Evolutionary conservation across 1,139 yeast species (phyloP).

Genomic region (Saccharomyces hybrid): DNA sequence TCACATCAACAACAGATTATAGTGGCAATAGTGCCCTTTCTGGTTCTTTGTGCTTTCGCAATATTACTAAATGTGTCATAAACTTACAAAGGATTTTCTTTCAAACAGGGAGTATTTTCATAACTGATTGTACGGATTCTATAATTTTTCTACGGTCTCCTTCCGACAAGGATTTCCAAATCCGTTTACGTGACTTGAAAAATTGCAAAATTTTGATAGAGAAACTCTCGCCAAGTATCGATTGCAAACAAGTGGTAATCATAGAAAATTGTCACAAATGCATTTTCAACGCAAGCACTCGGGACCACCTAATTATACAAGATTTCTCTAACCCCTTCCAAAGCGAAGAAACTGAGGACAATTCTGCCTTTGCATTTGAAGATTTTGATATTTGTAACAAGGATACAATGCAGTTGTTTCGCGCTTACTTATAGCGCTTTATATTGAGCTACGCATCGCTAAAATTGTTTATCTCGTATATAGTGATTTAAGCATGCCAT

Average conservation of each 20-base stretch:
- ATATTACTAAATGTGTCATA: conserved; percentile 9
- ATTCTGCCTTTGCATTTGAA: background rate
- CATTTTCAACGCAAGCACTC: conserved; percentile 11
- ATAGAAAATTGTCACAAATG: conserved; percentile 18
- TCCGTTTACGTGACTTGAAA: conserved; percentile 16
- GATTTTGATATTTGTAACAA: conserved; percentile 3
- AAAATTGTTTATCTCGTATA: background rate
- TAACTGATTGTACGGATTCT: conserved; percentile 13
- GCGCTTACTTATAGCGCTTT: background rate
- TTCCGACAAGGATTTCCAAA: conserved; percentile 12
- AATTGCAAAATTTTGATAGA: conserved; percentile 15
- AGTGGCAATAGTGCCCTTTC: background rate
- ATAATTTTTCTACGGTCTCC: conserved; percentile 10
- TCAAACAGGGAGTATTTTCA: conserved; percentile 17
- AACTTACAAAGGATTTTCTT: conserved; percentile 12
- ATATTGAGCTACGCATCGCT: background rate
- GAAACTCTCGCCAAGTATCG: background rate
- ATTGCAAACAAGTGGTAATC: conserved; percentile 14
- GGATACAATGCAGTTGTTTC: conserved; percentile 1
- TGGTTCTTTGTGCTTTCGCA: conserved; percentile 15
- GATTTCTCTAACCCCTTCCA: background rate
- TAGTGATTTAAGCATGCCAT: background rate
- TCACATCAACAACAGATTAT: background rate
- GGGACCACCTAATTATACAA: conserved; percentile 4
- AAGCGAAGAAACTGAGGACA: background rate